These are phyloP conservation scores for Volvox carteri DNA, from an alignment of 163 green algal species.

Conservation along the genomic window DNA sequence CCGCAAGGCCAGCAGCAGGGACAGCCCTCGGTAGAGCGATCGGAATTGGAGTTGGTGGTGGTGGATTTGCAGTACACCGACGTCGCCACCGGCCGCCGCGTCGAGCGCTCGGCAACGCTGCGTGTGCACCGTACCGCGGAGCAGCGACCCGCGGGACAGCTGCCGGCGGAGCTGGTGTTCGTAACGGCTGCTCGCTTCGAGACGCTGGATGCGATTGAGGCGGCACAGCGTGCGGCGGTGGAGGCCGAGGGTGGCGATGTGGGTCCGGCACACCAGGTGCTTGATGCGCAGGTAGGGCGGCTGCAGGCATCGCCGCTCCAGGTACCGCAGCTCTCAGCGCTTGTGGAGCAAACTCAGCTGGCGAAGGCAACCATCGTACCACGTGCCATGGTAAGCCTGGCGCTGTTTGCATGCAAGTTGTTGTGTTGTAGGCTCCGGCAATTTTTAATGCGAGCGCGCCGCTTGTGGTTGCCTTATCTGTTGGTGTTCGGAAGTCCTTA, in stretches of 20 bases:
- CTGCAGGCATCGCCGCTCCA: not conserved
- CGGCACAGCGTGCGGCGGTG: conserved; percentile 26
- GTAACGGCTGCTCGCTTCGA: conserved; percentile 47
- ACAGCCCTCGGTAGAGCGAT: not conserved
- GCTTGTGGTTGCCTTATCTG: too few species aligned
- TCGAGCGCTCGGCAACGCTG: not conserved
- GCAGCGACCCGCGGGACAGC: not conserved
- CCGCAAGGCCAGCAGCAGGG: too few species aligned
- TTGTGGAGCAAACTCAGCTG: not conserved
- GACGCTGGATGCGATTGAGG: conserved; percentile 37
- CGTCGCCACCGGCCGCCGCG: not conserved
- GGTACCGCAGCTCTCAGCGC: not conserved
- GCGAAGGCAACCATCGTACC: not conserved
- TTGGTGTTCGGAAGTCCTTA: too few species aligned
- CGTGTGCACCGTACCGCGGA: not conserved
- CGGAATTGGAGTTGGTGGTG: not conserved
- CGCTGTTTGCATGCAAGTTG: too few species aligned
- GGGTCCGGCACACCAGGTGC: not conserved
- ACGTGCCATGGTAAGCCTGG: too few species aligned
- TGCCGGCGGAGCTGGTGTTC: conserved; percentile 45
- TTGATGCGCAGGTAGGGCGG: conserved; percentile 8
- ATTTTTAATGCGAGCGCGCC: too few species aligned
- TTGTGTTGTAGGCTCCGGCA: too few species aligned
- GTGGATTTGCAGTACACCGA: conserved; percentile 35
- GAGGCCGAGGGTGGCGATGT: not conserved